Base-by-base conservation (phyloP, 148 eudicot genomes). In the Hydrangea macrophylla region DNA sequence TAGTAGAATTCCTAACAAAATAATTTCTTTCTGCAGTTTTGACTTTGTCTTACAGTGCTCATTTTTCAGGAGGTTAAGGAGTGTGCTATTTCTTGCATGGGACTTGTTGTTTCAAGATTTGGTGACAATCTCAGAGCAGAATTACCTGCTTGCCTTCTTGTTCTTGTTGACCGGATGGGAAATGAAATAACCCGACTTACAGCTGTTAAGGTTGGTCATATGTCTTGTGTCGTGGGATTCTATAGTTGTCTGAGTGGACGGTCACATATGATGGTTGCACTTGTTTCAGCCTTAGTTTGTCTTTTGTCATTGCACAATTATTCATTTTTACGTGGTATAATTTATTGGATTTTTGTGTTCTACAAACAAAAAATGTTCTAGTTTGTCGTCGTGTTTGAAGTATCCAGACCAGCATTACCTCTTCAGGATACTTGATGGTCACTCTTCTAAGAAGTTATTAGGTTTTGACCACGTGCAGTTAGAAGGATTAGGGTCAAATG, bases 121-220 rank as follows among this genome's bases (percentile, higher is more conserved):
- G 99, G 99, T 64, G 99, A 95, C 68, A 85, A 85, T 67, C 96
- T 95, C 50, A 78, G 73, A 33, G 81, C 76, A 20, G 90, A 91
- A 62, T 74, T 91, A 75, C 92, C 97, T 26, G 62, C 86, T 57
- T 91, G 96, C 77, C 97, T 95, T 70, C 97, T 97, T 18, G 99
- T 95, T 63, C 87, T 95, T 51, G 93, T 95, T 64, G 99, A 95
- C 78, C 90, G 99, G 42, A 95, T 95, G 99, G 96, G 99, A 69
- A 95, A 95, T 84, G 99, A 95, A 77, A 95, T 92, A 61, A 95
- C 99, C 31, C 75, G 97, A 63, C 97, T 95, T 44, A 95, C 99
- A 51, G 92, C 99, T 77, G 99, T 95, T 26, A 95, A 95, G 97
- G 99, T 95, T 67, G 26, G 80, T 70, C 12, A 65, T 24, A 17